Conservation (phyloP, 768 basidiomycete species). For the Rhizopogon sp. region DNA sequence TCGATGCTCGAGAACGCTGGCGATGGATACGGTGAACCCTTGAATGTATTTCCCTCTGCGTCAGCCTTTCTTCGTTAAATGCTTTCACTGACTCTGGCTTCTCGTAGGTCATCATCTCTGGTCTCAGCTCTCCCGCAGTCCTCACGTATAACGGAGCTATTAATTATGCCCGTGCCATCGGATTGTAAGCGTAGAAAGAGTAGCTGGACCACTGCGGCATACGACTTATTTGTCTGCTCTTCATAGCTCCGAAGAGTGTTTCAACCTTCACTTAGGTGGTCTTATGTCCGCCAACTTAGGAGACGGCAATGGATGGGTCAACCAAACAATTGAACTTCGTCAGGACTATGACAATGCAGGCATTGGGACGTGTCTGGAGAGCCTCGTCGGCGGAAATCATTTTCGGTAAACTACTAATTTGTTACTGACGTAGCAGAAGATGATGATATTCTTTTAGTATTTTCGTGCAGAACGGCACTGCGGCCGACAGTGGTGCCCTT, state of each 20-base stretch:
- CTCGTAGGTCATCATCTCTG: conserved; percentile 58
- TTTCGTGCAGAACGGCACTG: conserved; percentile 54
- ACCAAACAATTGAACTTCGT: conserved; percentile 41
- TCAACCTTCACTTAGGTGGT: conserved; percentile 29
- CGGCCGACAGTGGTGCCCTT: conserved; percentile 42
- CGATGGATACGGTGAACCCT: conserved; percentile 35
- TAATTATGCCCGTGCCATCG: conserved; percentile 58
- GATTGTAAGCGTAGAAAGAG: conserved; percentile 42
- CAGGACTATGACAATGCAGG: conserved; percentile 33
- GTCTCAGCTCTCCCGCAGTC: conserved; percentile 50
- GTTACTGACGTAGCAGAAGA: not conserved
- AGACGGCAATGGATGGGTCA: conserved; percentile 39
- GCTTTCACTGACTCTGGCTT: not conserved
- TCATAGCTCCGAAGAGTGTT: conserved; percentile 36
- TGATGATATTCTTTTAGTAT: conserved; percentile 28
- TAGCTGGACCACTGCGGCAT: not conserved
- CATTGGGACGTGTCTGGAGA: conserved; percentile 43
- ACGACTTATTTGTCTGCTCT: not conserved
- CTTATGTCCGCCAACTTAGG: conserved; percentile 42
- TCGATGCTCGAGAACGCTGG: conserved; percentile 38
- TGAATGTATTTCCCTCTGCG: conserved; percentile 32
- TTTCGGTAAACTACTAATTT: conserved; percentile 29
- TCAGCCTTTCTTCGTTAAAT: not conserved
- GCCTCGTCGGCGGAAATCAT: conserved; percentile 42
- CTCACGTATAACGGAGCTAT: conserved; percentile 51